Percentiles rank a stretch among this genome's conserved stretches.
phyloP scores from a whole-genome alignment of 2,329 filamentous ascomycete genomes.

The Aspergillus sp. region DNA sequence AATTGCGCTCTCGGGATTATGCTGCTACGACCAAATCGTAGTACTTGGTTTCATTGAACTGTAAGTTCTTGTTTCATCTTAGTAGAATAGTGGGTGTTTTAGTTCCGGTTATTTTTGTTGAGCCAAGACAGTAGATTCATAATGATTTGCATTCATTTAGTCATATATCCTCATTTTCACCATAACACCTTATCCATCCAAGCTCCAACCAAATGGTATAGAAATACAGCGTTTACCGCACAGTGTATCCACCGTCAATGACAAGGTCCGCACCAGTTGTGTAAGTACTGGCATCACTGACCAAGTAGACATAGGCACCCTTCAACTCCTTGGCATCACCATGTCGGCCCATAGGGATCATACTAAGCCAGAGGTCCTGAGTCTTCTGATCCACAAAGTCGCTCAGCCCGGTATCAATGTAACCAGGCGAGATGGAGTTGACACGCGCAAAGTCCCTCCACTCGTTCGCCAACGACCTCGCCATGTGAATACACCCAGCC shows the following conservation, averaged over 20 bases:
- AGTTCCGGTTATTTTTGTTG: no score
- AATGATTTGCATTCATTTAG: not conserved
- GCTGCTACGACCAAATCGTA: no score
- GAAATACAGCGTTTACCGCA: conserved; percentile 33
- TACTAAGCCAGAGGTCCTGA: conserved; percentile 59
- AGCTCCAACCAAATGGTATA: not conserved
- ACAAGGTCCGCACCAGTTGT: conserved; percentile 51
- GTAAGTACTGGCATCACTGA: conserved; percentile 50
- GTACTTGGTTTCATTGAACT: no score
- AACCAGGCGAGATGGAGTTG: conserved; percentile 67
- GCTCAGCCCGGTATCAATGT: conserved; percentile 67
- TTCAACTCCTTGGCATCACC: conserved; percentile 67
- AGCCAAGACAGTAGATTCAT: no score
- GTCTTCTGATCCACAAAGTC: conserved; percentile 63
- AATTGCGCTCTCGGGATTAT: no score
- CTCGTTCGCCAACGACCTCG: conserved; percentile 65
- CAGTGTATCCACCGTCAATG: conserved; percentile 52
- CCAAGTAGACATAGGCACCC: conserved; percentile 55
- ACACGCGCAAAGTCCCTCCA: conserved; percentile 69
- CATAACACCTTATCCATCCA: not conserved
- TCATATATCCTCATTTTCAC: not conserved
- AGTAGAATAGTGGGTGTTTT: no score
- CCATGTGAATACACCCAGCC: conserved; percentile 66
- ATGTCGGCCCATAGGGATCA: conserved; percentile 62
- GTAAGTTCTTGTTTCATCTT: no score